phyloP scores from a whole-genome alignment of 306 rosid genomes.

The barrel medic (Medicago truncatula) region DNA sequence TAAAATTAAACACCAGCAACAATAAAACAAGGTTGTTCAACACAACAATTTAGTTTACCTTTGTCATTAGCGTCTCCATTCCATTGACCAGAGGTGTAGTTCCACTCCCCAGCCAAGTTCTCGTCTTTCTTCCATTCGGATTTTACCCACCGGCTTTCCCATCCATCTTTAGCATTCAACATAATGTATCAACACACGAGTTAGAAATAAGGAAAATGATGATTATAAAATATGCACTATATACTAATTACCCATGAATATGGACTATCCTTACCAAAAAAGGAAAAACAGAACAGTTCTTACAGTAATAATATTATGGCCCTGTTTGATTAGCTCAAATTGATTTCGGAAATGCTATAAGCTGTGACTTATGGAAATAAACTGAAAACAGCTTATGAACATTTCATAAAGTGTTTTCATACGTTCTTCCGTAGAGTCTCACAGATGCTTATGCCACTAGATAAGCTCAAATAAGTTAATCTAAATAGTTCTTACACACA shows the following conservation, averaged over 20 bases:
- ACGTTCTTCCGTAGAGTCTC: no score
- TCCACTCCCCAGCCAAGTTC: conserved; percentile 91
- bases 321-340: no score
- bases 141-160: conserved; percentile 92
- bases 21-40: background rate
- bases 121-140: conserved; percentile 98
- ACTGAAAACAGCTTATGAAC: no score
- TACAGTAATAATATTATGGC: background rate
- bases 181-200: conserved; percentile 28
- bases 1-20: conserved; percentile 20
- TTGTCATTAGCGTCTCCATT: conserved; percentile 83
- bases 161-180: conserved; percentile 67
- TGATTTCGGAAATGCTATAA: no score
- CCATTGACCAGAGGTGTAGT: conserved; percentile 95
- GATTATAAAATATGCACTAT: background rate
- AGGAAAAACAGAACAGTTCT: background rate
- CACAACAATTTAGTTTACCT: conserved; percentile 54
- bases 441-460: no score
- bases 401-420: no score
- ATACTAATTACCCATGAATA: background rate
- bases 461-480: no score
- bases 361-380: no score
- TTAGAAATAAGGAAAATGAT: conserved; percentile 27
- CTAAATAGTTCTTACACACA: background rate
- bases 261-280: background rate